Percentiles rank a stretch among this genome's conserved stretches.
These are phyloP conservation scores for Hericium rajendrae DNA, from an alignment of 768 basidiomycete species.

Conservation along the genomic window DNA sequence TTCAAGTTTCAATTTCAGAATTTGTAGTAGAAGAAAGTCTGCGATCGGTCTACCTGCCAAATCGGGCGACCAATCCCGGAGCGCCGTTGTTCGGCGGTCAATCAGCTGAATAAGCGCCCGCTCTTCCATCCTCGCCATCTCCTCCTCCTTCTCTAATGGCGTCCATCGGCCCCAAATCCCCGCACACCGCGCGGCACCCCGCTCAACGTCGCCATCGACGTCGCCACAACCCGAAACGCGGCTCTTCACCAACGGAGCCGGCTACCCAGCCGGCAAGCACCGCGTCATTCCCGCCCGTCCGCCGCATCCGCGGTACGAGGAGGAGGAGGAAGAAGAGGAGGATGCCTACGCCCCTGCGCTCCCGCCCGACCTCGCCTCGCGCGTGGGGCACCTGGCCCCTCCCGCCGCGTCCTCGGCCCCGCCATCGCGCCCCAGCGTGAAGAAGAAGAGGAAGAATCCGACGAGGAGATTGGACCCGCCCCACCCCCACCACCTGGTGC, in stretches of 20 bases:
- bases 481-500: conserved; percentile 51
- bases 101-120: not conserved
- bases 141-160: conserved; percentile 1
- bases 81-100: not conserved
- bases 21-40: too few relatives aligned
- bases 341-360: conserved; percentile 68
- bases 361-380: conserved; percentile 56
- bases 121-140: not conserved
- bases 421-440: conserved; percentile 33
- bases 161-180: conserved; percentile 21
- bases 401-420: conserved; percentile 39
- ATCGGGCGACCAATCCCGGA: not conserved
- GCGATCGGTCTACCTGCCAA: too few relatives aligned
- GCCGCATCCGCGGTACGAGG: conserved; percentile 14
- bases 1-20: too few relatives aligned
- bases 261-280: conserved; percentile 6
- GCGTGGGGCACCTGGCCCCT: conserved; percentile 21
- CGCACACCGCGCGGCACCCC: conserved; percentile 6
- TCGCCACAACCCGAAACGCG: not conserved
- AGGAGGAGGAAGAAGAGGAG: conserved; percentile 44
- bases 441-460: conserved; percentile 37
- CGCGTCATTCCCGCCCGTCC: not conserved
- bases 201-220: not conserved
- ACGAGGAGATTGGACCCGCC: conserved; percentile 82
- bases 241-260: conserved; percentile 8